Percentiles rank a stretch among this genome's conserved stretches.
Evolutionary conservation across 2,329 filamentous ascomycete species (phyloP).

Genomic region (Pseudonectria buxi): DNA sequence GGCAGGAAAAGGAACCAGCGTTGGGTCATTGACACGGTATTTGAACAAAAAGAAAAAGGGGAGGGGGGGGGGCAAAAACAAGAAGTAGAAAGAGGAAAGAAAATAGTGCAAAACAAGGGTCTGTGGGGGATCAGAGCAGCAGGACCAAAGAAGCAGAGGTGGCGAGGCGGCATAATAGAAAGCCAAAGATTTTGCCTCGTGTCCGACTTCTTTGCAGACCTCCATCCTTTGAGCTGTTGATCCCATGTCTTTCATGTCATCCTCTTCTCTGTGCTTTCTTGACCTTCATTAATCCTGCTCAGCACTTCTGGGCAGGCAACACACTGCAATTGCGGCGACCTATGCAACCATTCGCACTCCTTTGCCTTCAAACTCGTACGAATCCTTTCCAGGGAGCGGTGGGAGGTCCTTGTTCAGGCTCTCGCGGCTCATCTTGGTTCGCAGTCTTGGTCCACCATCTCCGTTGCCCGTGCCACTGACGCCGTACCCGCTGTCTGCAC

Average conservation of each 20-base stretch:
- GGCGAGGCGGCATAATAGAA: no score
- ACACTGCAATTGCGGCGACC: conserved; percentile 16
- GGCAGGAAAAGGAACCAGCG: conserved; percentile 13
- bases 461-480: conserved; percentile 28
- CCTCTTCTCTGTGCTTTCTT: conserved; percentile 16
- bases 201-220: no score
- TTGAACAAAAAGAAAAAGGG: conserved; percentile 12
- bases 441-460: conserved; percentile 25
- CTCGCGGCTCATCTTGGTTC: conserved; percentile 41
- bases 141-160: no score
- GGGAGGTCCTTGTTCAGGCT: conserved; percentile 56
- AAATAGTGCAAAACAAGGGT: conserved; percentile 1
- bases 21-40: conserved; percentile 17
- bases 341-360: conserved; percentile 27
- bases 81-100: conserved; percentile 9
- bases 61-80: conserved; percentile 16
- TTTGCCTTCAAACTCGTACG: conserved; percentile 15
- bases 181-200: no score
- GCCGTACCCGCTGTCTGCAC: conserved; percentile 42
- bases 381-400: conserved; percentile 40
- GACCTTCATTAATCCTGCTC: conserved; percentile 9
- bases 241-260: conserved; percentile 2
- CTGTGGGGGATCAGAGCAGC: no score
- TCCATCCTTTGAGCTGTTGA: neutral
- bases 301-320: conserved; percentile 15